A percentile compares a stretch with the other conserved stretches of the same genome.
These are phyloP conservation scores for Excoecaria cochinchinensis DNA, from an alignment of 345 rosid species.

Conservation along the genomic window DNA sequence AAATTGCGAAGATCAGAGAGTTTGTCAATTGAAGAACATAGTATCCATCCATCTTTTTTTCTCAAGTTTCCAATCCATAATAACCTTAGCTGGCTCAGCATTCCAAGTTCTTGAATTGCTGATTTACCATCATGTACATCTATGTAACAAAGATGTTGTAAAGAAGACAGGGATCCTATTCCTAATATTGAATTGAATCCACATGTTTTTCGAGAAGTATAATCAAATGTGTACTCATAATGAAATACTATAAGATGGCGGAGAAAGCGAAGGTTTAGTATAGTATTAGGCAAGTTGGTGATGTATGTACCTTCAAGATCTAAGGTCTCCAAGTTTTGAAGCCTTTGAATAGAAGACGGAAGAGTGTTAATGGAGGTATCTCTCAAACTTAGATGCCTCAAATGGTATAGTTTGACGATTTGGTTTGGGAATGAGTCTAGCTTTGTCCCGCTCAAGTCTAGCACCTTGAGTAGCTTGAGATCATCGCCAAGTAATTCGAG, in stretches of 20 bases:
- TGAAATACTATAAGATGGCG: not conserved
- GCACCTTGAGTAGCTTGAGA: not conserved
- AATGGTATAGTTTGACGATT: not conserved
- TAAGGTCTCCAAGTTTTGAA: not conserved
- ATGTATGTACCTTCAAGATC: not conserved
- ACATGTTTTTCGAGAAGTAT: not conserved
- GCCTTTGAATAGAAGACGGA: not conserved
- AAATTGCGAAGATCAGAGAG: not conserved
- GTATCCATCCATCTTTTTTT: not conserved
- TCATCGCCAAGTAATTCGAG: not conserved
- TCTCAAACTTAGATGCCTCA: constrained; percentile 1
- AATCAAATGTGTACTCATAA: not conserved
- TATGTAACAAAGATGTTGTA: not conserved
- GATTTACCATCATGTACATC: not conserved
- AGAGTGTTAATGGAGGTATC: not conserved
- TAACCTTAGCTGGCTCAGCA: not conserved
- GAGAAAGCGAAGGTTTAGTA: not conserved
- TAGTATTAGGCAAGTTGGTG: not conserved
- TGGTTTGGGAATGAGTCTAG: not conserved
- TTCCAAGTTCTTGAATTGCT: not conserved
- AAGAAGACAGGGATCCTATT: not conserved
- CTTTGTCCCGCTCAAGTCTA: not conserved
- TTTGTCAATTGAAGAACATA: not conserved
- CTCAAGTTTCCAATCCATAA: constrained; percentile 7
- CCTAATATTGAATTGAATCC: not conserved